Base-by-base conservation (phyloP, 805 yeast genomes). In the Saturnispora quitensis region DNA sequence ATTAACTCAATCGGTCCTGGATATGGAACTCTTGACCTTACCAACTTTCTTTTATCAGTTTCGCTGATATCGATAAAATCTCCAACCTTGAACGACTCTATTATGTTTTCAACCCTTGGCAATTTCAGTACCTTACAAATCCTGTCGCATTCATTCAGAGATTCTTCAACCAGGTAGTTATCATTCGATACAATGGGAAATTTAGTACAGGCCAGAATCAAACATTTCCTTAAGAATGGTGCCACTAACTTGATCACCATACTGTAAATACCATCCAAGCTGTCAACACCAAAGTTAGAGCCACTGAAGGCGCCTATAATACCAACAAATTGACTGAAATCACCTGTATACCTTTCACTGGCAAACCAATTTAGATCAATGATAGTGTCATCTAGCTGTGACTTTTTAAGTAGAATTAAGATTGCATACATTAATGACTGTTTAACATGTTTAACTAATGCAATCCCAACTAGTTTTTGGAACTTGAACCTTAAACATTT, bases 1-100 rank as follows among this genome's bases (percentile, higher is more conserved):
- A 85, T 72, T 47, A 89, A 69, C 40, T 74, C 72, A n/a, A 84
- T 68, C 2, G 76, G 61, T 0, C 86, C 86, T 0, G 95, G 93
- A 58, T 80, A 88, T 38, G 78, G 80, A 20, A 85, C 51, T 40
- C 57, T 53, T 1, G 59, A 48, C 9, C 51, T 44, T 5, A 38
- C 33, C 10, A 64, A 20, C 45, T 53, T 50, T 4, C 27, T 6
- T 17, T 53, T 59, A 10, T 56, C 43, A 7, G 50, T 48, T 8
- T 36, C 45, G 3, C 51, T 33, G 5, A 58, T 40, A 15, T 44
- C 40, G 1, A 35, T 12, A 48, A 60, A 57, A 12, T 60, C 60
- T 0, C 50, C 48, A 13, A 50, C n/a, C 10, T 57, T 54, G 3
- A 59, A 22, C 5, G 34, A 47, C 13, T 55, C 55, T 1, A 58